Percentiles rank a stretch among this genome's conserved stretches.
These are phyloP conservation scores for Colletotrichum melonis DNA, from an alignment of 2,329 filamentous ascomycete genomes.

Conservation along the genomic window DNA sequence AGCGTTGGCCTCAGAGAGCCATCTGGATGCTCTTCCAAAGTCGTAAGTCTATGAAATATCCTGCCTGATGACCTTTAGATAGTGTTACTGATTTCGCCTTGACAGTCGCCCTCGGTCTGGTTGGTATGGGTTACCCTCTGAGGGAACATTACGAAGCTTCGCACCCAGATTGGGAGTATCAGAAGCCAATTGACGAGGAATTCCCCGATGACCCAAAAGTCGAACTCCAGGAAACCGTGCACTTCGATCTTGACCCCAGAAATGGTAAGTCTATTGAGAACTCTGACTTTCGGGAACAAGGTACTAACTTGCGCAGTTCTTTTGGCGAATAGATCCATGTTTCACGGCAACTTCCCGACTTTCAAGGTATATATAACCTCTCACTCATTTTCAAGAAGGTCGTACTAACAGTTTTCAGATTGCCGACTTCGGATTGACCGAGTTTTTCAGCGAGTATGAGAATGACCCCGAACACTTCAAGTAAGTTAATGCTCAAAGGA, in stretches of 20 bases:
- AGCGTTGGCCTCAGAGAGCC: slow-evolving; percentile 23
- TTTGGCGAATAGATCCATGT: not conserved
- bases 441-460: slow-evolving; percentile 17
- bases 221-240: slow-evolving; percentile 29
- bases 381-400: no score
- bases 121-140: slow-evolving; percentile 41
- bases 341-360: slow-evolving; percentile 2
- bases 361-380: slow-evolving; percentile 25
- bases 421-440: slow-evolving; percentile 19
- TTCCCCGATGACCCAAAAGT: slow-evolving; percentile 9
- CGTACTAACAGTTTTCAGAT: slow-evolving; percentile 17
- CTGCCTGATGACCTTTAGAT: not conserved
- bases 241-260: slow-evolving; percentile 39
- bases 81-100: slow-evolving; percentile 11
- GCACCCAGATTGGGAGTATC: slow-evolving; percentile 14
- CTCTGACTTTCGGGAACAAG: no score
- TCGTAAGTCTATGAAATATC: slow-evolving; percentile 9
- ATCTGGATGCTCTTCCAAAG: slow-evolving; percentile 29
- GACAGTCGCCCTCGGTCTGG: slow-evolving; percentile 42
- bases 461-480: not conserved
- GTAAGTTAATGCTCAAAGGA: not conserved
- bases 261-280: slow-evolving; percentile 40
- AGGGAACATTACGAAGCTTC: not conserved
- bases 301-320: slow-evolving; percentile 12
- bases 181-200: slow-evolving; percentile 17